A percentile compares a stretch with the other conserved stretches of the same genome.
phyloP scores from a whole-genome alignment of 352 stramenopile genomes.

The Pythium folliculosum region DNA sequence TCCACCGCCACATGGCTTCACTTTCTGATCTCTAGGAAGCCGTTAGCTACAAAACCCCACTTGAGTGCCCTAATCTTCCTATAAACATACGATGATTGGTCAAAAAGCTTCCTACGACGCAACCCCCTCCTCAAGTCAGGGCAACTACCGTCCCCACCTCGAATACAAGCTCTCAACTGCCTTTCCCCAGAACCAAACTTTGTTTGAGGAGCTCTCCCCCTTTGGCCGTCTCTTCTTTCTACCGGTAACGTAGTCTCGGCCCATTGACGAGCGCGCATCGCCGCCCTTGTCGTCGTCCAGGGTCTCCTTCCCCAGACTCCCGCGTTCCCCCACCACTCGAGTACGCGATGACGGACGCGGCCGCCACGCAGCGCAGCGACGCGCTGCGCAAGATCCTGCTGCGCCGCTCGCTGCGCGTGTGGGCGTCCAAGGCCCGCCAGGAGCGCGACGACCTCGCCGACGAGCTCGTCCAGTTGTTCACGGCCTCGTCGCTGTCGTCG shows the following conservation, averaged over 20 bases:
- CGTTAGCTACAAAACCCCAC: conserved; percentile 1
- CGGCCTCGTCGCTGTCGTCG: conserved; percentile 35
- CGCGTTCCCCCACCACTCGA: background rate
- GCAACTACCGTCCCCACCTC: conserved; percentile 4
- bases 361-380: conserved; percentile 10
- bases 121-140: background rate
- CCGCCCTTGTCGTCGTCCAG: background rate
- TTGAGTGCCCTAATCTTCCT: background rate
- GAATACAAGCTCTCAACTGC: conserved; percentile 12
- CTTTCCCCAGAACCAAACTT: background rate
- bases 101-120: background rate
- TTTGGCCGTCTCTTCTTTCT: conserved; percentile 23
- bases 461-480: conserved; percentile 65
- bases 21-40: background rate
- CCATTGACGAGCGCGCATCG: conserved; percentile 7
- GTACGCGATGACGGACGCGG: conserved; percentile 23
- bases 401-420: conserved; percentile 53
- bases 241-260: background rate
- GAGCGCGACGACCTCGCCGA: conserved; percentile 56
- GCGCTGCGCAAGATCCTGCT: conserved; percentile 47
- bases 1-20: conserved; percentile 14
- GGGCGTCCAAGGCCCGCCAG: conserved; percentile 57
- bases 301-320: background rate
- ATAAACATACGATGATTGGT: background rate
- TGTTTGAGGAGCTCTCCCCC: background rate